Evolutionary conservation across 139 green algal genomes (phyloP).

Genomic region (Tetratostichococcus sp.): DNA sequence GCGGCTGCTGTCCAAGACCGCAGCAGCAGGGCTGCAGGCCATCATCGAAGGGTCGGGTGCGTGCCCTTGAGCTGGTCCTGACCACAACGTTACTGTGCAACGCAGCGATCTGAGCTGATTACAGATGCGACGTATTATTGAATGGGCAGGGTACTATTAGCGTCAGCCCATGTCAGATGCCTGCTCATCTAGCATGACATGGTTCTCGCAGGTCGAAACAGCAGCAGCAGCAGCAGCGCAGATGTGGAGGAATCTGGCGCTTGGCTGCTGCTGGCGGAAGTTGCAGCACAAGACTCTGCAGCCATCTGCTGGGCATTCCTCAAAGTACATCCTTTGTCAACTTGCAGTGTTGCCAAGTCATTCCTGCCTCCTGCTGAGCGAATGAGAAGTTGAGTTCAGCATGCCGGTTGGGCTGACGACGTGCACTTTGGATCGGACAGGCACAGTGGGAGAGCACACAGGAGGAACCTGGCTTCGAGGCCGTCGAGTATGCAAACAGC

Average conservation of each 20-base stretch:
- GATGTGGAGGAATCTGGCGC: constrained; percentile 33
- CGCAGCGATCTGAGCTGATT: too few species aligned
- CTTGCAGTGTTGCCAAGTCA: background rate
- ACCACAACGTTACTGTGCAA: too few species aligned
- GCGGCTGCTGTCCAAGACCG: constrained; percentile 14
- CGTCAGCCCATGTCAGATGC: too few species aligned
- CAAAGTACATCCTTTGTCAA: constrained; percentile 34
- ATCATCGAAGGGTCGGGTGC: constrained; percentile 16
- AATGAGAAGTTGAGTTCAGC: too few species aligned
- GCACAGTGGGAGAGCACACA: background rate
- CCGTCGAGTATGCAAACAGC: constrained; percentile 1
- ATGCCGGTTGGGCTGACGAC: too few species aligned
- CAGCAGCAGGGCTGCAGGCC: constrained; percentile 22
- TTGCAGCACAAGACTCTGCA: constrained; percentile 44
- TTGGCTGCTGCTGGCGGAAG: constrained; percentile 59
- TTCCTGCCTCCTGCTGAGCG: background rate
- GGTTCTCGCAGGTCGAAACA: background rate
- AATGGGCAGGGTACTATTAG: too few species aligned
- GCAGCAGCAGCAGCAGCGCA: background rate
- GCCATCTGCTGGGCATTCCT: constrained; percentile 74
- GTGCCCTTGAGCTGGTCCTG: too few species aligned
- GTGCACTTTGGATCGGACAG: background rate
- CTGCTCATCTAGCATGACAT: too few species aligned
- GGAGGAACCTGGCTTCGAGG: background rate
- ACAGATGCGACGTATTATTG: too few species aligned